Conservation (phyloP, 345 rosid species). For the Passiflora organensis region DNA sequence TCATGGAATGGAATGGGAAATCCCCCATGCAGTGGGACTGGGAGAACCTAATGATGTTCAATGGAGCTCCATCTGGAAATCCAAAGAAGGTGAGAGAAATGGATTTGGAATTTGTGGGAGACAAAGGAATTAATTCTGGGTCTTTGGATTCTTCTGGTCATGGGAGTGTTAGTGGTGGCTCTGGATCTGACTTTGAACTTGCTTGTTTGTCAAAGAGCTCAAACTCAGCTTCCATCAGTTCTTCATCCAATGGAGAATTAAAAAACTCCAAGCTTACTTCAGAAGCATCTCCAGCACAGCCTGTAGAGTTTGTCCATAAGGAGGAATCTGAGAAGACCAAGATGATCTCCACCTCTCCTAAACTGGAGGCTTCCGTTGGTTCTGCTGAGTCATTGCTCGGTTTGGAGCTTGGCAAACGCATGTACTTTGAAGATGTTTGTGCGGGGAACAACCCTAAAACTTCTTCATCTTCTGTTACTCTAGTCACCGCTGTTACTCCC, state of each 20-base stretch:
- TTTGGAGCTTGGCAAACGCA: slow-evolving; percentile 74
- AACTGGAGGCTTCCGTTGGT: slow-evolving; percentile 57
- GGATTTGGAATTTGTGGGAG: slow-evolving; percentile 67
- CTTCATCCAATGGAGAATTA: slow-evolving; percentile 12
- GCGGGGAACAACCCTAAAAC: slow-evolving; percentile 43
- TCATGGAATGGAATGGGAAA: slow-evolving; percentile 84
- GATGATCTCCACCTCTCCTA: slow-evolving; percentile 30
- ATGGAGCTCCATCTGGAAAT: slow-evolving; percentile 45
- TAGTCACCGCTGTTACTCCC: slow-evolving; percentile 38
- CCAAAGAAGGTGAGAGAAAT: slow-evolving; percentile 40
- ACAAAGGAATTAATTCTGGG: slow-evolving; percentile 50
- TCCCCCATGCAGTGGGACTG: slow-evolving; percentile 68
- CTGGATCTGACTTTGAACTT: slow-evolving; percentile 60
- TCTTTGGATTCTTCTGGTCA: slow-evolving; percentile 53
- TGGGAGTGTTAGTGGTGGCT: slow-evolving; percentile 36
- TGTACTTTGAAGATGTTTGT: slow-evolving; percentile 59
- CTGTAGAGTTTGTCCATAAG: slow-evolving; percentile 32
- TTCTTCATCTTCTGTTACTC: slow-evolving; percentile 33
- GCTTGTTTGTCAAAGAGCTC: slow-evolving; percentile 65
- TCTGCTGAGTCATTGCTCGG: slow-evolving; percentile 68
- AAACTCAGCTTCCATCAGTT: slow-evolving; percentile 60
- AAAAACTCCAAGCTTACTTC: slow-evolving; percentile 13
- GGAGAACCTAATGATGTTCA: slow-evolving; percentile 63
- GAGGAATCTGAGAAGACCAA: slow-evolving; percentile 32
- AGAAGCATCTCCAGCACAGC: slow-evolving; percentile 41